phyloP scores from a whole-genome alignment of 495 filamentous ascomycete species.

The Aspergillus coremiiformis region DNA sequence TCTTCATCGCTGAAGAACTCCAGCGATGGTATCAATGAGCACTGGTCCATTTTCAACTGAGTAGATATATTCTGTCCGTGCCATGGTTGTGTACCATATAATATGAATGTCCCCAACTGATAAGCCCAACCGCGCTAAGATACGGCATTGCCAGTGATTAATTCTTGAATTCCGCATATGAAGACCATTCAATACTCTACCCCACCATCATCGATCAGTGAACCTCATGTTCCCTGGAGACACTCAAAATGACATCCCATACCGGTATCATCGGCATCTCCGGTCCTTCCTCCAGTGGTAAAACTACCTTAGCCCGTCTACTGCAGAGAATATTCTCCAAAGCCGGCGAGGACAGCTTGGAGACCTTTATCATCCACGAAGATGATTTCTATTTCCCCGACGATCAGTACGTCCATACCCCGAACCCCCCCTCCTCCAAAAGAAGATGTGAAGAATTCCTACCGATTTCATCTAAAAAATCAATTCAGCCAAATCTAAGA shows the following conservation, averaged over 20 bases:
- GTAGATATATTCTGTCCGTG: neutral
- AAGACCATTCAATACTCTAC: neutral
- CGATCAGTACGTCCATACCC: conserved; percentile 15
- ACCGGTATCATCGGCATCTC: conserved; percentile 56
- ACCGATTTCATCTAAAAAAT: no score
- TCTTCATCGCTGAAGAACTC: neutral
- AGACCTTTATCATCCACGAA: conserved; percentile 74
- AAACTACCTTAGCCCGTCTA: conserved; percentile 70
- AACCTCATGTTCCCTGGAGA: no score
- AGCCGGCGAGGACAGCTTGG: conserved; percentile 11
- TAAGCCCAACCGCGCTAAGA: neutral
- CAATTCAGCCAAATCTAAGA: no score
- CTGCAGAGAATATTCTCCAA: conserved; percentile 59
- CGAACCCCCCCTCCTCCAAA: no score
- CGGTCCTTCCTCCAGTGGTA: conserved; percentile 70
- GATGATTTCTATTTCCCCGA: conserved; percentile 90
- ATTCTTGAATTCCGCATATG: no score
- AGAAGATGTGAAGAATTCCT: no score
- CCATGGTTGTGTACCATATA: neutral
- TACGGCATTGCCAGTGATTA: neutral
- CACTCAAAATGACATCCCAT: neutral
- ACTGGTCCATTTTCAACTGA: neutral
- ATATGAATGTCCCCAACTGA: neutral
- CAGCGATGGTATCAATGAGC: neutral
- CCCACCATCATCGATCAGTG: neutral